Conservation (phyloP, 2,329 filamentous ascomycete species). For the Botrytis aclada region DNA sequence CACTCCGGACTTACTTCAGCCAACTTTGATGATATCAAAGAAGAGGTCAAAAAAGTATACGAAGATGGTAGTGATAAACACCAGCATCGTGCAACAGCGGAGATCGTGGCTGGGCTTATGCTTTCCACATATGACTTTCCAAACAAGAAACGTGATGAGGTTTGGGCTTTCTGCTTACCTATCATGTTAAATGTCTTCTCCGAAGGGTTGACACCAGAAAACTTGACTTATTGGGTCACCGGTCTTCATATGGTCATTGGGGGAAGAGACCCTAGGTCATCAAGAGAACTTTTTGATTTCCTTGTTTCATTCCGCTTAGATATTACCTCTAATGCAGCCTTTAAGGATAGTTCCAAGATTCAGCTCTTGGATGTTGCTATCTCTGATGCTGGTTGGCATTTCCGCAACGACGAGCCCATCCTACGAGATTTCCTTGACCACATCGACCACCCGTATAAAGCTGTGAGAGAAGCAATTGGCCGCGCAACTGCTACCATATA, state of each 20-base stretch:
- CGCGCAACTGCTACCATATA: constrained; percentile 84
- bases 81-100: constrained; percentile 90
- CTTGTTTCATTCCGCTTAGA: constrained; percentile 85
- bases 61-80: constrained; percentile 96
- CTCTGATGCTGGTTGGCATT: constrained; percentile 91
- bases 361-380: constrained; percentile 86
- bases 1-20: constrained; percentile 73
- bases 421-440: constrained; percentile 85
- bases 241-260: constrained; percentile 88
- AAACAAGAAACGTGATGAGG: constrained; percentile 65
- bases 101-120: constrained; percentile 85
- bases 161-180: constrained; percentile 90
- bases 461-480: constrained; percentile 91
- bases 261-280: constrained; percentile 82
- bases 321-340: constrained; percentile 92
- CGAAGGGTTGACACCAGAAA: constrained; percentile 93
- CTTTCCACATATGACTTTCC: constrained; percentile 77
- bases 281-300: constrained; percentile 80
- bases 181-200: constrained; percentile 81
- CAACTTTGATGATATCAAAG: constrained; percentile 84
- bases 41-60: constrained; percentile 73
- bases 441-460: constrained; percentile 96
- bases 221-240: constrained; percentile 89
- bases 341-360: constrained; percentile 98
- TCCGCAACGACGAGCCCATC: constrained; percentile 84